Conservation (phyloP, 768 basidiomycete genomes). For the Cantharellus cinnabarinus region DNA sequence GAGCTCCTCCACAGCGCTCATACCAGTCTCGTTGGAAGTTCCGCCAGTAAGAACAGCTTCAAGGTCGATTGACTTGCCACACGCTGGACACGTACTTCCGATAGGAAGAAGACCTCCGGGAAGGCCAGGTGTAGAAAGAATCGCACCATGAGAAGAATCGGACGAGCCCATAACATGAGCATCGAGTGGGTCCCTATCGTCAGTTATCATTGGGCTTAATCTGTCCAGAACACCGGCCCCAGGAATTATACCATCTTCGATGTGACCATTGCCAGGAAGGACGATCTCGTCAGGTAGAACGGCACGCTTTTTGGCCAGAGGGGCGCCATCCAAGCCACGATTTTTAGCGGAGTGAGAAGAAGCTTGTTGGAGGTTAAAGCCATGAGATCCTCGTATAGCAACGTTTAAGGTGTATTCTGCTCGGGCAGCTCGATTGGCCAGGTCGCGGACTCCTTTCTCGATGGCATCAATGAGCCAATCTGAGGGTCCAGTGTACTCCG, state of each 20-base stretch:
- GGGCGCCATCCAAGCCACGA: not conserved
- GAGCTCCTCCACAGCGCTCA: constrained; percentile 59
- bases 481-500: constrained; percentile 22
- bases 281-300: not conserved
- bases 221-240: not conserved
- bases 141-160: not conserved
- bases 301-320: not conserved
- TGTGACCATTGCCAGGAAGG: constrained; percentile 1
- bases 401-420: constrained; percentile 21
- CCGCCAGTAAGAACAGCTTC: constrained; percentile 18
- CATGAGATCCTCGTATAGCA: not conserved
- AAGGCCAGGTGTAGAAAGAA: not conserved
- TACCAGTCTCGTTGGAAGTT: constrained; percentile 29
- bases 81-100: constrained; percentile 30
- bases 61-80: constrained; percentile 13
- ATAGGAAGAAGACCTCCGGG: constrained; percentile 8
- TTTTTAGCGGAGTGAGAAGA: too few relatives aligned
- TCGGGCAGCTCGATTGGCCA: constrained; percentile 33
- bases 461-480: constrained; percentile 42
- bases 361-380: not conserved
- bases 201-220: constrained; percentile 4
- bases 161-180: constrained; percentile 9
- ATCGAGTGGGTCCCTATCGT: not conserved
- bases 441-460: constrained; percentile 27
- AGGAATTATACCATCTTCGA: constrained; percentile 2